A percentile compares a stretch with the other conserved stretches of the same genome.
These are phyloP conservation scores for Rhytidhysteron rufulum DNA, from an alignment of 2,329 filamentous ascomycete genomes.

Conservation along the genomic window DNA sequence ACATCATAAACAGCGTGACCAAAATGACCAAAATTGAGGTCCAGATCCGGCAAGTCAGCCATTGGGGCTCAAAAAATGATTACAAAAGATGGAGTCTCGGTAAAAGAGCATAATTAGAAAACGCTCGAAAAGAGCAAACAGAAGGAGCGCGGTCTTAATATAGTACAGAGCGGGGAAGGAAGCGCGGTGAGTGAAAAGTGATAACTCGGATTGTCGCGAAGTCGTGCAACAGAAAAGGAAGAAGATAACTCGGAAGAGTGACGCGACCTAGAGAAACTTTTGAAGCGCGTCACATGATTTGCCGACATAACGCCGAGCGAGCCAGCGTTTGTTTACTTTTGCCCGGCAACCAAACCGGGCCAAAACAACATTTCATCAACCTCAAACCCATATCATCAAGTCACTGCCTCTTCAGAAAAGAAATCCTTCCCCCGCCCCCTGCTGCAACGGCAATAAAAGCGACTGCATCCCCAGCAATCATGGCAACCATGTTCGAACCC, in stretches of 20 bases:
- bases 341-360: not conserved
- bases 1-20: slow-evolving; percentile 49
- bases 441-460: too few relatives aligned
- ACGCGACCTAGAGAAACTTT: too few relatives aligned
- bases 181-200: not conserved
- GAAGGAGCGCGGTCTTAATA: too few relatives aligned
- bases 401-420: not conserved
- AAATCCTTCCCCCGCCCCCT: too few relatives aligned
- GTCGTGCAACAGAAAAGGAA: too few relatives aligned
- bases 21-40: slow-evolving; percentile 53
- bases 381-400: not conserved
- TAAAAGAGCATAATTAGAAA: slow-evolving; percentile 22
- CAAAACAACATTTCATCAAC: not conserved
- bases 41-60: slow-evolving; percentile 50
- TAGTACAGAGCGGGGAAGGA: too few relatives aligned
- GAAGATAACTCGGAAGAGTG: too few relatives aligned
- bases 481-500: slow-evolving; percentile 62
- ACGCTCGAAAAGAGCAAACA: too few relatives aligned
- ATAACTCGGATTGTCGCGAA: not conserved
- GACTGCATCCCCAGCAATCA: too few relatives aligned
- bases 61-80: slow-evolving; percentile 52
- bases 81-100: slow-evolving; percentile 6
- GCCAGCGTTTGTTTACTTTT: not conserved
- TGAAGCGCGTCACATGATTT: not conserved
- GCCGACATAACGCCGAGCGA: not conserved